Conservation (phyloP, 192 early-diverging fungal genomes). For the Coemansia furcata region DNA sequence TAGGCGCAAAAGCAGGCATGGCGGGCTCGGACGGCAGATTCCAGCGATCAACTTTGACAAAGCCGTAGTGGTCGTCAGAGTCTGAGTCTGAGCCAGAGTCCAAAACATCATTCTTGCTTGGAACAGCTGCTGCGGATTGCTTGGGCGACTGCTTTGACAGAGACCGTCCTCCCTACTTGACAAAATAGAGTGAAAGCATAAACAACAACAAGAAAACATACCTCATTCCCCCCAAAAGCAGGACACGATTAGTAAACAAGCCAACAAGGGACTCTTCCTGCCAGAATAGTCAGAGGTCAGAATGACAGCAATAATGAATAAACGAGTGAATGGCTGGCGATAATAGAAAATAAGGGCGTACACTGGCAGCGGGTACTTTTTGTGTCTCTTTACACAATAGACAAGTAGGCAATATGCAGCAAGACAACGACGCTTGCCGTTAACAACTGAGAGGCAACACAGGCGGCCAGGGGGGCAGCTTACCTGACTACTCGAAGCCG, state of each 20-base stretch:
- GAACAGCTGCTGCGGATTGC: conserved; percentile 4
- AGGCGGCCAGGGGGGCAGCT: not conserved
- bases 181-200: not conserved
- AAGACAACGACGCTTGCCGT: not conserved
- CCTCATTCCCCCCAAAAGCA: conserved; percentile 4
- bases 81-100: conserved; percentile 37
- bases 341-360: not conserved
- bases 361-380: not conserved
- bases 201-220: conserved; percentile 3
- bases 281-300: not conserved
- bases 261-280: not conserved
- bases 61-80: conserved; percentile 49
- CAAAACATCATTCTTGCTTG: conserved; percentile 6
- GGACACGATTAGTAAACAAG: conserved; percentile 5
- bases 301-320: not conserved
- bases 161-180: conserved; percentile 1
- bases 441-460: not conserved
- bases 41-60: conserved; percentile 46
- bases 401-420: not conserved
- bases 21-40: conserved; percentile 24
- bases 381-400: not conserved
- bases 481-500: not conserved
- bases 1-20: conserved; percentile 34
- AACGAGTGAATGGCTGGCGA: not conserved
- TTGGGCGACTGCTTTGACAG: conserved; percentile 4